Conservation (phyloP, 2,329 filamentous ascomycete species). For the Colletotrichum neosansevieriae region DNA sequence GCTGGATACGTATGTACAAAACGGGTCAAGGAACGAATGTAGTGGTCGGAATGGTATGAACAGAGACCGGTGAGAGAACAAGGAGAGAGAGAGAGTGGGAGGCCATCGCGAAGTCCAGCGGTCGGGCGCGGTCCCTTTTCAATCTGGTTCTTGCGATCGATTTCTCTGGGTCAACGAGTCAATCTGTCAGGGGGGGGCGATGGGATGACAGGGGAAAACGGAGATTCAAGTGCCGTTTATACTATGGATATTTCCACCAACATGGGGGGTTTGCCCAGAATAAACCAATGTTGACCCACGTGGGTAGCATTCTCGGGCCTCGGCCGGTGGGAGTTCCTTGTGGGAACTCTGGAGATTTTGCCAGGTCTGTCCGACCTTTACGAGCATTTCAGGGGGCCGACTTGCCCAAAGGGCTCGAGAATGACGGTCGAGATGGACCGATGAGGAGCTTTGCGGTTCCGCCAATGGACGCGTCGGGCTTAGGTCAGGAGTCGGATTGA, state of each 20-base stretch:
- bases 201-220: slow-evolving; percentile 18
- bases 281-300: slow-evolving; percentile 19
- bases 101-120: not conserved
- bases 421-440: slow-evolving; percentile 4
- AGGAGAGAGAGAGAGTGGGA: not conserved
- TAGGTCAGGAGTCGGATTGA: slow-evolving; percentile 29
- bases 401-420: too few relatives aligned
- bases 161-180: not conserved
- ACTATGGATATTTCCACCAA: slow-evolving; percentile 16
- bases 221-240: slow-evolving; percentile 33
- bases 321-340: not conserved
- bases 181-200: not conserved
- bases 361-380: not conserved
- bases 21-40: slow-evolving; percentile 17
- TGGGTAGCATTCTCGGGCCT: slow-evolving; percentile 8
- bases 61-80: slow-evolving; percentile 13
- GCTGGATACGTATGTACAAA: slow-evolving; percentile 19
- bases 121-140: slow-evolving; percentile 13
- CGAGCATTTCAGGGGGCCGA: slow-evolving; percentile 5
- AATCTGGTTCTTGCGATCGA: not conserved
- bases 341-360: not conserved
- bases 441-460: slow-evolving; percentile 21
- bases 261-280: slow-evolving; percentile 23
- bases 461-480: slow-evolving; percentile 26
- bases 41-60: slow-evolving; percentile 12